A percentile compares a stretch with the other conserved stretches of the same genome.
phyloP scores from a whole-genome alignment of 2,329 filamentous ascomycete species.

The Colletotrichum tamarilloi region DNA sequence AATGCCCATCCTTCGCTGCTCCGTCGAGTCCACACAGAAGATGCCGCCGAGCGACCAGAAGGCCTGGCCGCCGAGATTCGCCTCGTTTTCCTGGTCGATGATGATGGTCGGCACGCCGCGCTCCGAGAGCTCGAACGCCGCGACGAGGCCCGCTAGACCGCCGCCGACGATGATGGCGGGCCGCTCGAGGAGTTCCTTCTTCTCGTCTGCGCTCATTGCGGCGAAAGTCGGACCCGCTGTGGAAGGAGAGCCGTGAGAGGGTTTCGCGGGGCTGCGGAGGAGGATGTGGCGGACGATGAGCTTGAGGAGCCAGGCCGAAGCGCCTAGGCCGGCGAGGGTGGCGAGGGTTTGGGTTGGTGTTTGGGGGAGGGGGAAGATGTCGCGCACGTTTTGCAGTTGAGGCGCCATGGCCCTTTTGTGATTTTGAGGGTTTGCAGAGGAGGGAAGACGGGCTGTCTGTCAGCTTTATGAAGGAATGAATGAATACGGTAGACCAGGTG shows the following conservation, averaged over 20 bases:
- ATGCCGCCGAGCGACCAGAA: constrained; percentile 73
- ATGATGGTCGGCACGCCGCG: constrained; percentile 61
- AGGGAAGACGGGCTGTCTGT: neutral
- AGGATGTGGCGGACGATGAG: constrained; percentile 33
- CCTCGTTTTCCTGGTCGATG: constrained; percentile 68
- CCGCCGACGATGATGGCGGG: constrained; percentile 67
- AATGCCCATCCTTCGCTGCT: constrained; percentile 69
- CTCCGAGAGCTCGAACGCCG: constrained; percentile 66
- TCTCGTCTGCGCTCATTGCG: constrained; percentile 20
- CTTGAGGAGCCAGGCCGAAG: constrained; percentile 31
- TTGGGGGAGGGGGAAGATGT: constrained; percentile 23
- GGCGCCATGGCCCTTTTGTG: constrained; percentile 10
- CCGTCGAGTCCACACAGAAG: constrained; percentile 67
- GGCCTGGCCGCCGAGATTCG: constrained; percentile 70
- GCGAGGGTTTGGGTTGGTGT: constrained; percentile 26
- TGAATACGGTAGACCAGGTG: neutral
- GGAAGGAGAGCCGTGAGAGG: constrained; percentile 17
- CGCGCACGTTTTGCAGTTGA: constrained; percentile 8
- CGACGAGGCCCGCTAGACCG: constrained; percentile 69
- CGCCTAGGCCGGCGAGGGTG: constrained; percentile 26
- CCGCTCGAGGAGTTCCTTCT: constrained; percentile 36
- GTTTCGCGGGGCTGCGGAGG: constrained; percentile 28
- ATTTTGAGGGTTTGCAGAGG: neutral
- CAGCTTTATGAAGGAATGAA: neutral
- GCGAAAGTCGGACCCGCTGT: constrained; percentile 26